Percentiles rank a stretch among this genome's conserved stretches.
Evolutionary conservation across 768 basidiomycete species (phyloP).

Genomic region (Lactifluus piperatus): DNA sequence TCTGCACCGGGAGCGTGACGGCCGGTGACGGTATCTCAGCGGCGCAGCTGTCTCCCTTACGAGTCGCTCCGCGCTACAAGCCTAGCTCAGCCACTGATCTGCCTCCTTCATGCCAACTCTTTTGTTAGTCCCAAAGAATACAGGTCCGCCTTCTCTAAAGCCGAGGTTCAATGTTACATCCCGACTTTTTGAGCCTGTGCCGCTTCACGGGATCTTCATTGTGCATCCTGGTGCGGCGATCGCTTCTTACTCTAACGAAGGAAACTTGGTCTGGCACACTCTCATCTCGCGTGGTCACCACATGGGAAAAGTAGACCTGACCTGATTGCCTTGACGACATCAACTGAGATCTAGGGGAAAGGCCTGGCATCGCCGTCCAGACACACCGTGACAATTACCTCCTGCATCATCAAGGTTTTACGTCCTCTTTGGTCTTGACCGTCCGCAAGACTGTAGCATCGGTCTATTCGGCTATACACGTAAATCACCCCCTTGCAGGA

Average conservation of each 20-base stretch:
- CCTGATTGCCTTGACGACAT: slow-evolving; percentile 4
- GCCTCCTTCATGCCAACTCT: not conserved
- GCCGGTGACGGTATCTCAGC: not conserved
- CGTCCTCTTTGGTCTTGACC: not conserved
- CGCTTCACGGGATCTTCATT: not conserved
- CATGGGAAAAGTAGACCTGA: not conserved
- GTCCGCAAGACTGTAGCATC: not conserved
- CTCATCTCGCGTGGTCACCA: not conserved
- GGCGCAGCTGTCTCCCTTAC: not conserved
- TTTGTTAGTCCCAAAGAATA: slow-evolving; percentile 5
- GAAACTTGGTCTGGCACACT: not conserved
- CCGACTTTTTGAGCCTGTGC: not conserved
- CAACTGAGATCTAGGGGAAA: not conserved
- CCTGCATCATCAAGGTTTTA: not conserved
- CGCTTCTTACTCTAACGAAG: not conserved
- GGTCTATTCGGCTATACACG: not conserved
- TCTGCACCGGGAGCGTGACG: not conserved
- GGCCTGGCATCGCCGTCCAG: not conserved
- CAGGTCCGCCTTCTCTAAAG: not conserved
- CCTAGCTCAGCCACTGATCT: not conserved
- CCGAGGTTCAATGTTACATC: not conserved
- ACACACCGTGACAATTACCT: not conserved
- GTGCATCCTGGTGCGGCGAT: not conserved
- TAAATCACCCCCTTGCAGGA: not conserved
- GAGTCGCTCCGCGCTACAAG: not conserved